These are phyloP conservation scores for Martiniozyma asiatica DNA, from an alignment of 1,139 yeast genomes.

Conservation along the genomic window DNA sequence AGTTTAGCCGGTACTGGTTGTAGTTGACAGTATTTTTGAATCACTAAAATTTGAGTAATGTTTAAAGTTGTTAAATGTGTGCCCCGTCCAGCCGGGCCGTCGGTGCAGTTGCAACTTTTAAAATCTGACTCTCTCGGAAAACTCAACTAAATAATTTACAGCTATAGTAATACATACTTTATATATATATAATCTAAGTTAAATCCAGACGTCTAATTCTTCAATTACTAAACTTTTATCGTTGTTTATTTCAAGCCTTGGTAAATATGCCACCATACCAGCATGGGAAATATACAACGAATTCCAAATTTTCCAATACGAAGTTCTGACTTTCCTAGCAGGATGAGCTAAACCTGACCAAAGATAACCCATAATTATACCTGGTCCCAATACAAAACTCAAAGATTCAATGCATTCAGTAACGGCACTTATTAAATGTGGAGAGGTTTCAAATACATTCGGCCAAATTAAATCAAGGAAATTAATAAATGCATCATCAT, in stretches of 20 bases:
- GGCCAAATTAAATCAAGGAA: conserved; percentile 68
- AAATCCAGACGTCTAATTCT: conserved; percentile 21
- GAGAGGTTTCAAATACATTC: conserved; percentile 83
- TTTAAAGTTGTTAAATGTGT: too few species aligned
- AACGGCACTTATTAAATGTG: conserved; percentile 80
- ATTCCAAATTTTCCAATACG: conserved; percentile 83
- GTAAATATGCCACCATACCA: conserved; percentile 75
- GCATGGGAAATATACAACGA: conserved; percentile 63
- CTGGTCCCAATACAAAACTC: conserved; percentile 64
- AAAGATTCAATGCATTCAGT: conserved; percentile 73
- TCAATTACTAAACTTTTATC: conserved; percentile 16
- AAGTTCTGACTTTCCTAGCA: conserved; percentile 70
- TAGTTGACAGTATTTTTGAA: too few species aligned
- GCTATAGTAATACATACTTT: too few species aligned
- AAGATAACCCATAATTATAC: conserved; percentile 59
- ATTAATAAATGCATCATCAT: conserved; percentile 68
- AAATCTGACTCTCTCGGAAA: too few species aligned
- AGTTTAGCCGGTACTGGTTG: too few species aligned
- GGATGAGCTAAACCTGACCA: conserved; percentile 93
- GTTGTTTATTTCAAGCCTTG: conserved; percentile 42
- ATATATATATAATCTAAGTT: neutral
- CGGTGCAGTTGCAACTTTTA: too few species aligned
- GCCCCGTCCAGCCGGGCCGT: too few species aligned
- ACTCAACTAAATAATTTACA: too few species aligned
- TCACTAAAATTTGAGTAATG: too few species aligned